Base-by-base conservation (phyloP, 2,329 filamentous ascomycete species). In the Mycosphaerella sp. region DNA sequence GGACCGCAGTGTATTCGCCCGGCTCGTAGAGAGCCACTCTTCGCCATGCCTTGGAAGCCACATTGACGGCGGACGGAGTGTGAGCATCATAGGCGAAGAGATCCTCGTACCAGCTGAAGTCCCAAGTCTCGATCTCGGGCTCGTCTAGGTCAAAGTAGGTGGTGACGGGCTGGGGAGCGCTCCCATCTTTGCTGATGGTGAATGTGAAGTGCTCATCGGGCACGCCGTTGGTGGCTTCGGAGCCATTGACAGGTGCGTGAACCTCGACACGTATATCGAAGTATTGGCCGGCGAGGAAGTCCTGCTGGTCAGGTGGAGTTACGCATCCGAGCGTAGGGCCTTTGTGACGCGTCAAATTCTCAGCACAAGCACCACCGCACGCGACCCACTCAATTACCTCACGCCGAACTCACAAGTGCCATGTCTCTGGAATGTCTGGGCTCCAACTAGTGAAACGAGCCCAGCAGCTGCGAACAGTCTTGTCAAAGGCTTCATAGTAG, bases 221-320 rank as follows among this genome's bases (percentile, higher is more conserved):
- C 55, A 82, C 82, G 45, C 66, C 65, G 49, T 66, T 80, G 57
- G 82, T 87, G n/a, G 84, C 84, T 71, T 93, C 87, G 38, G 85
- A 87, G 60, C 89, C 88, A 70, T 93, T 93, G 67, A 66, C 60
- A 8, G 62, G 65, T 12, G 64, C 64, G 51, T 85, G 77, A 31
- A 93, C 81, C 70, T 93, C 88, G 56, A 92, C 80, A 56, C 88
- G 84, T 59, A 95, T 84, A 68, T 93, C 89, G 66, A 93, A 93
- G 69, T 81, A 85, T 73, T 93, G 88, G 10, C 88, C 88, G 4
- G 88, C 84, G 1, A 95, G 79, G 73, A 93, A 93, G 65, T 93
- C 88, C 59, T 85, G 83, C 73, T 81, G 78, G 60, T 82, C 79
- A 17, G 80, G 80, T 46, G 80, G 80, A 53, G 81, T 77, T 53